These are phyloP conservation scores for Chrysopogon serrulatus DNA, from an alignment of 176 grass and related monocot genomes.

Conservation along the genomic window DNA sequence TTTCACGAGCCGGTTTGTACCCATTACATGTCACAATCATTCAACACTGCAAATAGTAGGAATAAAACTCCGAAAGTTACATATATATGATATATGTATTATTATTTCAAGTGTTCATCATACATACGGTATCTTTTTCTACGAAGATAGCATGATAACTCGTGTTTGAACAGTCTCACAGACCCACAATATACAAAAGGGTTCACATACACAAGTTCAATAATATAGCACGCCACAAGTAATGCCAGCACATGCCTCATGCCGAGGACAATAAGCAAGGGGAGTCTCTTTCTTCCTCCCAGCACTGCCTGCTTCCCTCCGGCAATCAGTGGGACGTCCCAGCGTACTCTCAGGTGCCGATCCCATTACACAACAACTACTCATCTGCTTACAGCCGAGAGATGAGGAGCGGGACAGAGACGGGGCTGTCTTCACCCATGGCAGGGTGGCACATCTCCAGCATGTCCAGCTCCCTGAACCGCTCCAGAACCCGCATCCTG, in stretches of 20 bases:
- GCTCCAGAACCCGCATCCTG: slow-evolving; percentile 83
- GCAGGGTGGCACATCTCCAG: slow-evolving; percentile 71
- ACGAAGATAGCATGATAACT: background rate
- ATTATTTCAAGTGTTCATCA: slow-evolving; percentile 30
- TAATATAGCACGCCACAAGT: slow-evolving; percentile 8
- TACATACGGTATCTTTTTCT: background rate
- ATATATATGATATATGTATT: too few species aligned
- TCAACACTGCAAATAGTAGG: too few species aligned
- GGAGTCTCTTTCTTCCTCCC: slow-evolving; percentile 14
- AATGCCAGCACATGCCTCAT: slow-evolving; percentile 39
- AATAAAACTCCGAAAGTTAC: too few species aligned
- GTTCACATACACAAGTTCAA: background rate
- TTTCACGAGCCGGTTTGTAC: too few species aligned
- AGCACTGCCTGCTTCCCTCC: slow-evolving; percentile 17
- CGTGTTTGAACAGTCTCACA: background rate
- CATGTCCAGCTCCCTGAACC: slow-evolving; percentile 66
- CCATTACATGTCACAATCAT: too few species aligned
- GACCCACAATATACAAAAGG: slow-evolving; percentile 12
- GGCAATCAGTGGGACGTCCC: slow-evolving; percentile 51
- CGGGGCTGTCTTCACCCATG: slow-evolving; percentile 62
- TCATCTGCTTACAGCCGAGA: slow-evolving; percentile 53
- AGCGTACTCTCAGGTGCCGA: background rate
- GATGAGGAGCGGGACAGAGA: slow-evolving; percentile 87
- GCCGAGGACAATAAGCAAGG: slow-evolving; percentile 30
- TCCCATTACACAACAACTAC: background rate